Conservation (phyloP, 1,284 basidiomycete genomes). For the Cryptococcus sp. region DNA sequence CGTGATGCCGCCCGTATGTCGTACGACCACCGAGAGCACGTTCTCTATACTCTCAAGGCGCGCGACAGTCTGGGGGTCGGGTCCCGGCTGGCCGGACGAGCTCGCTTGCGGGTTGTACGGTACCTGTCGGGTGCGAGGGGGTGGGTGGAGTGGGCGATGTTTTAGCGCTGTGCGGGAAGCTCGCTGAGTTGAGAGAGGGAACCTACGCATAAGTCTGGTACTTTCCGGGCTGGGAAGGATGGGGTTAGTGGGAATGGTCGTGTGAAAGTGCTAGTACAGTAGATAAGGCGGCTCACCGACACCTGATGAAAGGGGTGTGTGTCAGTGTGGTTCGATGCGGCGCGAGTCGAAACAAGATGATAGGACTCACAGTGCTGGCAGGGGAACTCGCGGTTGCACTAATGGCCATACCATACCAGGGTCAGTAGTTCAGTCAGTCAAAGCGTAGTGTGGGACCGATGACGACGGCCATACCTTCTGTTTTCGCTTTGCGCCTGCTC, state of each 20-base stretch:
- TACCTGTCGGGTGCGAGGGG: constrained; percentile 23
- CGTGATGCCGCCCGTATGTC: constrained; percentile 40
- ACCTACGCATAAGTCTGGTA: constrained; percentile 49
- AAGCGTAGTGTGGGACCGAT: too few relatives aligned
- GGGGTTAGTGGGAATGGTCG: neutral
- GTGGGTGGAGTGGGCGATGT: neutral
- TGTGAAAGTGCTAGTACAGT: too few relatives aligned
- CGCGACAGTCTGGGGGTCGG: constrained; percentile 34
- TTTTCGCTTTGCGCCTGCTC: constrained; percentile 46
- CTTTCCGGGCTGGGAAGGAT: constrained; percentile 40
- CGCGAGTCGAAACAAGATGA: neutral
- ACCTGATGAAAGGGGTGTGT: constrained; percentile 11
- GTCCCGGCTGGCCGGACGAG: constrained; percentile 17
- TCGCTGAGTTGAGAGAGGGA: neutral
- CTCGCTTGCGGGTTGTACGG: constrained; percentile 45
- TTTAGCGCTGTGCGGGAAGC: neutral
- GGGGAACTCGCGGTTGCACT: constrained; percentile 51
- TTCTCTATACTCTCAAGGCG: constrained; percentile 43
- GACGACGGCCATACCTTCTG: constrained; percentile 37
- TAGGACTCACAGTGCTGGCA: constrained; percentile 48
- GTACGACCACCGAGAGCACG: constrained; percentile 39
- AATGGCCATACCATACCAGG: neutral
- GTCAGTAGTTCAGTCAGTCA: too few relatives aligned
- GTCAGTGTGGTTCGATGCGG: constrained; percentile 4
- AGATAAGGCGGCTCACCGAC: constrained; percentile 17